phyloP scores from a whole-genome alignment of 2,329 filamentous ascomycete species.

The Chaetomiaceae sp. region DNA sequence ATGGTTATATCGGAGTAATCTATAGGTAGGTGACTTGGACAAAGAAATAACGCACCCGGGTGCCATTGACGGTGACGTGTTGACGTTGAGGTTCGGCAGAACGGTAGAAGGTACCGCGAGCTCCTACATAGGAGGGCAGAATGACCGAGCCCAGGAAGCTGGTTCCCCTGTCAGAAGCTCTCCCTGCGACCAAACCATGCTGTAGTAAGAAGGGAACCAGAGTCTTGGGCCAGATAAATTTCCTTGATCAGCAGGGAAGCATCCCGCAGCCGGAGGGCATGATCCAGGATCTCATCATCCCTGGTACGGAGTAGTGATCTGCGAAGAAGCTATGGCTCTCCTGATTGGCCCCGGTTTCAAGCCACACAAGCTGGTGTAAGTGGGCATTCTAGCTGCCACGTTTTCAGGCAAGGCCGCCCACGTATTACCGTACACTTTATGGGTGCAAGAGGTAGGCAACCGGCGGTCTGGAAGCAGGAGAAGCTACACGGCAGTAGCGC shows the following conservation, averaged over 20 bases:
- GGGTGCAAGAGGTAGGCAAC: neutral
- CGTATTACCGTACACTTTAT: no score
- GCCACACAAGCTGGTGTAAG: conserved; percentile 13
- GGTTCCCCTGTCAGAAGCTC: conserved; percentile 7
- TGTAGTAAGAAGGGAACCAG: neutral
- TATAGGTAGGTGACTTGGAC: conserved; percentile 21
- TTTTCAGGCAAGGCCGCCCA: conserved; percentile 3
- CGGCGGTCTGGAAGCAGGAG: conserved; percentile 1
- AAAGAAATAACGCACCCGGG: conserved; percentile 28
- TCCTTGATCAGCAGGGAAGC: neutral
- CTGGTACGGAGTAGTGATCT: conserved; percentile 1
- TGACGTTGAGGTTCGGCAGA: neutral
- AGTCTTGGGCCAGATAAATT: neutral
- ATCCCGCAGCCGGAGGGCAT: neutral
- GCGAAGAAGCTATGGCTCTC: neutral
- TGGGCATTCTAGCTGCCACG: conserved; percentile 14
- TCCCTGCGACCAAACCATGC: no score
- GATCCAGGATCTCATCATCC: neutral
- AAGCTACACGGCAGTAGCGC: conserved; percentile 2
- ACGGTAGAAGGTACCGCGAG: neutral
- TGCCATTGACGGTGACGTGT: neutral
- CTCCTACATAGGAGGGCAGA: neutral
- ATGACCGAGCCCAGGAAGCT: conserved; percentile 13
- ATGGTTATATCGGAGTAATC: conserved; percentile 26
- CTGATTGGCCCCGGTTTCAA: conserved; percentile 9